phyloP scores from a whole-genome alignment of 2,329 filamentous ascomycete species.

The Exophiala sp. region DNA sequence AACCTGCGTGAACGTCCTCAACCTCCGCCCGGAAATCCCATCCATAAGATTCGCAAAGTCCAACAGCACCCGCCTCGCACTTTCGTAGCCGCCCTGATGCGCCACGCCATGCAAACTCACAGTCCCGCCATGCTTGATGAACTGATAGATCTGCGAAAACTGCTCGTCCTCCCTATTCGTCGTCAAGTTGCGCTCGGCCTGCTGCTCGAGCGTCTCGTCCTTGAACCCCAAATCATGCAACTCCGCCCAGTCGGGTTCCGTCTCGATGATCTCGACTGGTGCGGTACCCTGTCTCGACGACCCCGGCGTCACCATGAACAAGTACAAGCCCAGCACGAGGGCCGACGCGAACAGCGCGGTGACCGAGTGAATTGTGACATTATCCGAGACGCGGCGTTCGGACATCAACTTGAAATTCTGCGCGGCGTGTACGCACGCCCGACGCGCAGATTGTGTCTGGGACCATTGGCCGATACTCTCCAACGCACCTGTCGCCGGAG shows the following conservation, averaged over 20 bases:
- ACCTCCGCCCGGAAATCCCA: slow-evolving; percentile 52
- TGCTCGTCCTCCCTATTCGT: slow-evolving; percentile 20
- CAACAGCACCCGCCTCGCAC: slow-evolving; percentile 49
- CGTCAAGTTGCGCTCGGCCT: slow-evolving; percentile 33
- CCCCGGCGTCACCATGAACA: slow-evolving; percentile 44
- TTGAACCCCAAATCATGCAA: slow-evolving; percentile 31
- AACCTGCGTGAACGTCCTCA: slow-evolving; percentile 50
- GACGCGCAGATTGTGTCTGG: slow-evolving; percentile 48
- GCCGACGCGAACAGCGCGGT: slow-evolving; percentile 51
- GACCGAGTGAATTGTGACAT: slow-evolving; percentile 50
- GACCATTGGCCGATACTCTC: slow-evolving; percentile 52
- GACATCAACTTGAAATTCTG: slow-evolving; percentile 52
- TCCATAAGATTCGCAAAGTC: slow-evolving; percentile 53
- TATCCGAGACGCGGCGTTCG: slow-evolving; percentile 52
- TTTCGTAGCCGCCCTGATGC: slow-evolving; percentile 49
- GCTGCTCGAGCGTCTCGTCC: slow-evolving; percentile 9
- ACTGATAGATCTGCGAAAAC: slow-evolving; percentile 29
- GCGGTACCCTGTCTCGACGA: slow-evolving; percentile 29
- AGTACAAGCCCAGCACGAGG: slow-evolving; percentile 51
- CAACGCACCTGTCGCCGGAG: slow-evolving; percentile 46
- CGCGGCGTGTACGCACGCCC: slow-evolving; percentile 51
- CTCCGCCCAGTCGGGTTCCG: slow-evolving; percentile 47
- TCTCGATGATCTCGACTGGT: slow-evolving; percentile 45
- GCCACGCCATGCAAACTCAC: slow-evolving; percentile 49
- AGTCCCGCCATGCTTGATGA: slow-evolving; percentile 49